Base-by-base conservation (phyloP, 2,329 filamentous ascomycete species). In the Eutypa lata region DNA sequence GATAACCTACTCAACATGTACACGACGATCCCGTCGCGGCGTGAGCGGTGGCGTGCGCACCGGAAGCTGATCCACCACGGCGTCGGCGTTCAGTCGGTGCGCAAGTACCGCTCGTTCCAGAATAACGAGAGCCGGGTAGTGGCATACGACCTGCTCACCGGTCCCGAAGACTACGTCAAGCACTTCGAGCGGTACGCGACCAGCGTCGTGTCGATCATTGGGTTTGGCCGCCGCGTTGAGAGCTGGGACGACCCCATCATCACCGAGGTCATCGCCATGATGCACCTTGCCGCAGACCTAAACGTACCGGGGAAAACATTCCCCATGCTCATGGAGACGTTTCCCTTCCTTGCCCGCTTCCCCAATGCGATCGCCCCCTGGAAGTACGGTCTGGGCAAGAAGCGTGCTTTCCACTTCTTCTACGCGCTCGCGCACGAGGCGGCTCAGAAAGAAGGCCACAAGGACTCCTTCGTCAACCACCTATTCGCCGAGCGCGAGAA, bases 291-390 rank as follows among this genome's bases (percentile, higher is more conserved):
- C 1, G 81, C 80, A 2, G 79, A 82, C 51, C 67, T 84, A 21
- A 79, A 78, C 57, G 77, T 79, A 46, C 73, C 77, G 0, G 76
- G 77, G 8, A 80, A 80, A 61, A 75, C 67, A 0, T 82, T 80
- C 58, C 81, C 78, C 22, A 82, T 77, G 77, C 65, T 84, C 26
- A 73, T 83, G 71, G 80, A 82, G 62, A 82, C 79, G 0, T 82
- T 82, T 51, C 77, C 77, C 1, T 63, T 73, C 37, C 69, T 79
- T 13, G 73, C 77, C 19, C 73, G 67, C 18, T 75, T 81, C 47
- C 77, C 79, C 11, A 75, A 73, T 37, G 70, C 67, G 58, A 73
- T 79, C 57, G 73, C 73, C 3, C 78, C 78, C 1, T 80, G 76
- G 75, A 78, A 80, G 62, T 71, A 74, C 47, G 77, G 75, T 3